These are phyloP conservation scores for Mucor irregularis DNA, from an alignment of 371 early-diverging fungal genomes.

Conservation along the genomic window DNA sequence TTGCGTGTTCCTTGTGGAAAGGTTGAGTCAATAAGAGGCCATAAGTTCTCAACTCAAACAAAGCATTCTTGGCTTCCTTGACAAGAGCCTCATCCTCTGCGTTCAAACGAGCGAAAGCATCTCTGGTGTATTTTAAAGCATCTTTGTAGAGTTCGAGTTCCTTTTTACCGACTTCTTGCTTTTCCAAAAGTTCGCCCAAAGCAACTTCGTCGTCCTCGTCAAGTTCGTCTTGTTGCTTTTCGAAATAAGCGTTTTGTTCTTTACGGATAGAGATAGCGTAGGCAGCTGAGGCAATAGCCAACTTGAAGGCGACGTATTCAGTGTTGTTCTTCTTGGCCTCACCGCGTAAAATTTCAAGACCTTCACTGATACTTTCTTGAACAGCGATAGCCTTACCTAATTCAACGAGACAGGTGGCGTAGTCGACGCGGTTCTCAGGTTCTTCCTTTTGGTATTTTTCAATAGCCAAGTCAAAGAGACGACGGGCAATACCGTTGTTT, in stretches of 20 bases:
- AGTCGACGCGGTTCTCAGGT: conserved; percentile 40
- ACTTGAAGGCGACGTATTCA: conserved; percentile 1
- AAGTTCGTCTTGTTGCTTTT: conserved; percentile 23
- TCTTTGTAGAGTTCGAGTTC: conserved; percentile 37
- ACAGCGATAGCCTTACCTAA: conserved; percentile 41
- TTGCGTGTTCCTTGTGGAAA: conserved; percentile 21
- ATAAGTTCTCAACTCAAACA: conserved; percentile 33
- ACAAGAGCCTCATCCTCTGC: conserved; percentile 3
- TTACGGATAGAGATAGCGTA: conserved; percentile 27
- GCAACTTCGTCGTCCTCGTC: conserved; percentile 35
- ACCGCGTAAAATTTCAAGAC: conserved; percentile 37
- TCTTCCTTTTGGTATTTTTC: conserved; percentile 53
- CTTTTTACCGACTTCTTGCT: conserved; percentile 28
- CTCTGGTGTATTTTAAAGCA: conserved; percentile 23
- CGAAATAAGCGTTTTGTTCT: conserved; percentile 28
- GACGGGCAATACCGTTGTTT: conserved; percentile 41
- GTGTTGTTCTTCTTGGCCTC: conserved; percentile 14
- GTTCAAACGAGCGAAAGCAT: background rate
- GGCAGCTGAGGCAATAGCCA: conserved; percentile 30
- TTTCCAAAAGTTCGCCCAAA: conserved; percentile 27
- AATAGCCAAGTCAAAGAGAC: conserved; percentile 59
- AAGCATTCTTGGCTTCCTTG: conserved; percentile 15
- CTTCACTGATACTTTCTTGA: conserved; percentile 50
- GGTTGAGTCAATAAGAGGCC: conserved; percentile 30
- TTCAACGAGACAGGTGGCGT: conserved; percentile 45